Evolutionary conservation across 1,139 yeast species (phyloP).

Genomic region (Zygoascus hellenicus): DNA sequence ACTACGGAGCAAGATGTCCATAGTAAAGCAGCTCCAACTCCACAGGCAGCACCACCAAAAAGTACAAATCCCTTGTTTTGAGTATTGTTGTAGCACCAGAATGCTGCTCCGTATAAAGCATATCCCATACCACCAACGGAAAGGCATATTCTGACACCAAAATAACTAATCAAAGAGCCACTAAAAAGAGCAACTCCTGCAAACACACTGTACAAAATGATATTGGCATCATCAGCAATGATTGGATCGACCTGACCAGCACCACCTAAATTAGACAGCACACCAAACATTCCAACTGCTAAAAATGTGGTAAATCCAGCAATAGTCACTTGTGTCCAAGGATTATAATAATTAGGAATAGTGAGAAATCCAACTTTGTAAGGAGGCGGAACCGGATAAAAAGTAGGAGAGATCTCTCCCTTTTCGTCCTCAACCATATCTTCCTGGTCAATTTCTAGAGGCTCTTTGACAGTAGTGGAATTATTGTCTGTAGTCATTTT

Average conservation of each 20-base stretch:
- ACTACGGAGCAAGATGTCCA: conserved; percentile 57
- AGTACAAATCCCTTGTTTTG: conserved; percentile 48
- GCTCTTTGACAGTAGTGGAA: no score
- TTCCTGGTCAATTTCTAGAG: no score
- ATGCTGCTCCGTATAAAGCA: conserved; percentile 46
- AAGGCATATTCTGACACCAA: conserved; percentile 38
- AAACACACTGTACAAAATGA: conserved; percentile 48
- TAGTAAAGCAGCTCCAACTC: conserved; percentile 48
- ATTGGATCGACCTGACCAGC: conserved; percentile 31
- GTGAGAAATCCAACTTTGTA: conserved; percentile 11
- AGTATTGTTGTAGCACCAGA: conserved; percentile 43
- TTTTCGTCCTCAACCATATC: no score
- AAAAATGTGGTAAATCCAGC: conserved; percentile 43
- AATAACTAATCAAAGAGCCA: conserved; percentile 46
- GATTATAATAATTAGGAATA: conserved; percentile 13
- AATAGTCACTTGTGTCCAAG: conserved; percentile 15
- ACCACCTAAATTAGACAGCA: conserved; percentile 51
- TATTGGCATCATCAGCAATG: conserved; percentile 44
- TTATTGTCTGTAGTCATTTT: no score
- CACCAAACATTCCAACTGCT: conserved; percentile 56
- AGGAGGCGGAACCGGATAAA: conserved; percentile 28
- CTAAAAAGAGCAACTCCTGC: conserved; percentile 51
- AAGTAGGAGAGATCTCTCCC: no score
- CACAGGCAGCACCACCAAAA: conserved; percentile 53
- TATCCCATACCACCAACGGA: conserved; percentile 50